These are phyloP conservation scores for Torulaspora franciscae DNA, from an alignment of 805 yeast genomes.

Conservation along the genomic window DNA sequence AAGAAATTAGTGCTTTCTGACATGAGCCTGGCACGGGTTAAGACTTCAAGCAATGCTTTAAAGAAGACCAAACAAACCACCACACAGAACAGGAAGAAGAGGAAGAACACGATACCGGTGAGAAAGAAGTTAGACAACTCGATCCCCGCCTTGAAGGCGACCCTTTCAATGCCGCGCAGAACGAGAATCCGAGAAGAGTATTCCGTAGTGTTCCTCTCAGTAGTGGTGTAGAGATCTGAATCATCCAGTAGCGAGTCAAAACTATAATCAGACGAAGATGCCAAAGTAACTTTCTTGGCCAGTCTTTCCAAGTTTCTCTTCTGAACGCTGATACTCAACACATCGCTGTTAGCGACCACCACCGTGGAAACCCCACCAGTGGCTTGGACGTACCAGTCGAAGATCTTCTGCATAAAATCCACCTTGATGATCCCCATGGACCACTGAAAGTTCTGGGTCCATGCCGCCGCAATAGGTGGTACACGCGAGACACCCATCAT, in stretches of 20 bases:
- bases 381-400: constrained; percentile 91
- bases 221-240: constrained; percentile 54
- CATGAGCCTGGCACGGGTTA: constrained; percentile 53
- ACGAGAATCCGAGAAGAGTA: constrained; percentile 68
- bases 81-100: constrained; percentile 66
- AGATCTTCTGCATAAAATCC: constrained; percentile 71
- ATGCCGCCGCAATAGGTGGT: constrained; percentile 96
- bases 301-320: constrained; percentile 38
- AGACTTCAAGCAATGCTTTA: constrained; percentile 65
- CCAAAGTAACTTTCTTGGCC: constrained; percentile 37
- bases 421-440: constrained; percentile 84
- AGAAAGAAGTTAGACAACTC: constrained; percentile 82
- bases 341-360: constrained; percentile 55
- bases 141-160: constrained; percentile 74
- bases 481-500: constrained; percentile 92
- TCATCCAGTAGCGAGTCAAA: constrained; percentile 50
- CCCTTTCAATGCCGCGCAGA: constrained; percentile 88
- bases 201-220: constrained; percentile 56
- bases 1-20: constrained; percentile 55
- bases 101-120: constrained; percentile 79
- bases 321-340: constrained; percentile 81
- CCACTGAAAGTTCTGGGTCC: constrained; percentile 98
- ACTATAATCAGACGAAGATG: constrained; percentile 36
- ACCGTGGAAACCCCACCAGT: constrained; percentile 89
- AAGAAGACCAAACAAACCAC: constrained; percentile 52